Conservation (phyloP, 2,329 filamentous ascomycete species). For the Xylariaceae sp. region DNA sequence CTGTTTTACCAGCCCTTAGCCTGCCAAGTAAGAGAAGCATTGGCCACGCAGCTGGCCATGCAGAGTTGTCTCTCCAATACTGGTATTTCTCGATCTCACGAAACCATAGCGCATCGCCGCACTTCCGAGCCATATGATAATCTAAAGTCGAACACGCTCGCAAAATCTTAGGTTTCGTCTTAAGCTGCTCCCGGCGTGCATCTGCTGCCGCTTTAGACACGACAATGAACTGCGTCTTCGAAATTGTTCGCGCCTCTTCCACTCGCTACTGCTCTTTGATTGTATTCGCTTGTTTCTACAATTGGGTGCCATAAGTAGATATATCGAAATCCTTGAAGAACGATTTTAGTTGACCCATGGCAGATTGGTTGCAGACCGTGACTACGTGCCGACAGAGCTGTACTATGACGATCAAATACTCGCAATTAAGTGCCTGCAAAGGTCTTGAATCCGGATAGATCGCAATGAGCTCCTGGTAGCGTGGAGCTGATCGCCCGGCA, state of each 20-base stretch:
- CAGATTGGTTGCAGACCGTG: conserved; percentile 32
- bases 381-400: conserved; percentile 37
- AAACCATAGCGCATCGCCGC: conserved; percentile 34
- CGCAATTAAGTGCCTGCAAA: conserved; percentile 35
- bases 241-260: conserved; percentile 5
- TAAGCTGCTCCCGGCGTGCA: conserved; percentile 4
- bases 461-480: conserved; percentile 37
- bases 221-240: not conserved
- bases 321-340: conserved; percentile 33
- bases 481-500: conserved; percentile 38
- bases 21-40: conserved; percentile 39
- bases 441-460: conserved; percentile 39
- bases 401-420: conserved; percentile 43
- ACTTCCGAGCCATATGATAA: conserved; percentile 38
- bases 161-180: conserved; percentile 26
- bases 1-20: conserved; percentile 45
- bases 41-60: not conserved
- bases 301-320: conserved; percentile 32
- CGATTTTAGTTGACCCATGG: conserved; percentile 30
- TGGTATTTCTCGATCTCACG: not conserved
- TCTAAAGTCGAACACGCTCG: conserved; percentile 42
- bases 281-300: conserved; percentile 33
- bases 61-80: not conserved
- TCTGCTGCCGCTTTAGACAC: not conserved
- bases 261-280: conserved; percentile 34